Evolutionary conservation across 2,329 filamentous ascomycete genomes (phyloP).

Genomic region (Sphaerostilbella broomeana): DNA sequence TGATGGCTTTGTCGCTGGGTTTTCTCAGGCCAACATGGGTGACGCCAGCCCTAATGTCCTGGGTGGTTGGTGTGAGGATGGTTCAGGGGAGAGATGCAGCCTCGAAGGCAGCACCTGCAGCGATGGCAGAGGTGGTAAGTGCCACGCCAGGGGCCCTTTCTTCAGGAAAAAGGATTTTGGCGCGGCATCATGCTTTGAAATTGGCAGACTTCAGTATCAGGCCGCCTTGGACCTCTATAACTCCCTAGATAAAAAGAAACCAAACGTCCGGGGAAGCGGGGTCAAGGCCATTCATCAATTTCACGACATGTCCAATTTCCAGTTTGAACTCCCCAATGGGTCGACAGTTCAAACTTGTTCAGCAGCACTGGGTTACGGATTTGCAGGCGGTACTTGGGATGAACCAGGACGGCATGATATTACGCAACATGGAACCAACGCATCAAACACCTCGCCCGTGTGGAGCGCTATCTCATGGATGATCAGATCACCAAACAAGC

Average conservation of each 20-base stretch:
- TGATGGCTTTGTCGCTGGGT: conserved; percentile 74
- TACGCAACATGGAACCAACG: conserved; percentile 69
- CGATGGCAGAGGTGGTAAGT: conserved; percentile 58
- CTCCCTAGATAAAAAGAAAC: conserved; percentile 38
- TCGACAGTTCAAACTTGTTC: conserved; percentile 68
- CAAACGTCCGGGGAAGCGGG: conserved; percentile 53
- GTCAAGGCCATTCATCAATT: conserved; percentile 78
- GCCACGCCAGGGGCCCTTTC: conserved; percentile 63
- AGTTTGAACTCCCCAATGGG: conserved; percentile 66
- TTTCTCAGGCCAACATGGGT: conserved; percentile 85
- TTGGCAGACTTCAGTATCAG: conserved; percentile 59
- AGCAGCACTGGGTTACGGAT: conserved; percentile 80
- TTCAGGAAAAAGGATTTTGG: conserved; percentile 63
- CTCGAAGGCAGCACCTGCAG: conserved; percentile 74
- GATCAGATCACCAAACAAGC: conserved; percentile 59
- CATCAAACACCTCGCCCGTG: conserved; percentile 63
- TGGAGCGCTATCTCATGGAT: conserved; percentile 70
- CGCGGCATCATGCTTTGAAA: conserved; percentile 68
- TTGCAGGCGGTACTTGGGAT: conserved; percentile 84
- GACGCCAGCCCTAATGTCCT: conserved; percentile 81
- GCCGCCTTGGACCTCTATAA: conserved; percentile 48
- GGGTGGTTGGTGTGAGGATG: conserved; percentile 82
- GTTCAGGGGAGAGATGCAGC: conserved; percentile 60
- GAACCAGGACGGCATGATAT: conserved; percentile 87
- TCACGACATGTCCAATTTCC: conserved; percentile 67